Evolutionary conservation across 2,329 filamentous ascomycete genomes (phyloP), one percentile per base, ranked within the genome.

Genomic region (Sporothrix curviconia): DNA sequence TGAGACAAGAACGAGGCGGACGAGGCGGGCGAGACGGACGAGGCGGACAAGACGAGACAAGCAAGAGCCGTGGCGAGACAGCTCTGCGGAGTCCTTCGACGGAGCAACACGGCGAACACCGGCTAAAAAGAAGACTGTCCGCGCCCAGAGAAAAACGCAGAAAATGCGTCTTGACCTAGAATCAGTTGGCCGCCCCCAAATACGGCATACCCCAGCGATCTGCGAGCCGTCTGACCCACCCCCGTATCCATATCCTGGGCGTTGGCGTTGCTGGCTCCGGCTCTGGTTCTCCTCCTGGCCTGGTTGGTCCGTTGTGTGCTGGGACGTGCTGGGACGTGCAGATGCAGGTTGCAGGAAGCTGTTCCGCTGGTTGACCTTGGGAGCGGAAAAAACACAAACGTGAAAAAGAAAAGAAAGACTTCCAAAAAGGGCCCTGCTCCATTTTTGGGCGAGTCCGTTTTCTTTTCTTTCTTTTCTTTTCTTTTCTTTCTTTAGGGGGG

Each of bases 21-120:
- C 28, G 28, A 32, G 28, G 11, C n/a, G n/a, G n/a, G 5, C 28
- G 5, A 6, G 28, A 32, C 11, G 28, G 28, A 32, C 28, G 6
- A 32, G 5, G 28, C 28, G 11, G 50, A 53, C 50, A 43, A 53
- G 37, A 53, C 50, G 37, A 53, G 37, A 53, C 50, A 42, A 53
- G 42, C 30, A 30, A 50, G 17, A 47, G n/a, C n/a, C n/a, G n/a
- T n/a, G n/a, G n/a, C n/a, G n/a, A n/a, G n/a, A n/a, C n/a, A n/a
- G n/a, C n/a, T n/a, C n/a, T n/a, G n/a, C n/a, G n/a, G n/a, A n/a
- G n/a, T n/a, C n/a, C n/a, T n/a, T n/a, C n/a, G n/a, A n/a, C n/a
- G n/a, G n/a, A n/a, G n/a, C n/a, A n/a, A n/a, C n/a, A n/a, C n/a
- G n/a, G n/a, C n/a, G n/a, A n/a, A n/a, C n/a, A n/a, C n/a, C n/a